Evolutionary conservation across 305 asterid species (phyloP), one percentile per base, ranked within the genome.

Genomic region (Solanum hybrid): DNA sequence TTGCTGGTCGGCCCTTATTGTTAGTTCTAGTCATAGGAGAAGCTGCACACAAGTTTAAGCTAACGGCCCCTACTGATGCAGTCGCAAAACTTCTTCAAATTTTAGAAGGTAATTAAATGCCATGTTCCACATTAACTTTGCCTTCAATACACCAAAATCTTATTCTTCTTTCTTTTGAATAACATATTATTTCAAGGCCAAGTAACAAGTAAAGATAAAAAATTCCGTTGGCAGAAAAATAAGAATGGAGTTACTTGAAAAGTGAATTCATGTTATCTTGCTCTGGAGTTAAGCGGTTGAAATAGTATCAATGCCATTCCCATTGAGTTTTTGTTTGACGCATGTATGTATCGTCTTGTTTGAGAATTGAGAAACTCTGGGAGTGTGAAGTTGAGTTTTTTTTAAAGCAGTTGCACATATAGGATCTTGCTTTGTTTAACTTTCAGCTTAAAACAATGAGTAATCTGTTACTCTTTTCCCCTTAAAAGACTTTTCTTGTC

Each of bases 61-160:
- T 18, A 57, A 6, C 9, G 10, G 9, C 69, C n/a, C 69, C 24
- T 18, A 57, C 24, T 18, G 69, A 57, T 57, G 2, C 69, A 57
- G 69, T 20, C 24, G 8, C 24, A 57, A 7, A 18, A 57, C 5
- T 57, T 18, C 24, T 57, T 57, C 1, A 20, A 1, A 57, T 57
- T 57, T 57, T 57, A 7, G n/a, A 57, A 57, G 90, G 6, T 90
- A 96, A 2, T 91, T 96, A 93, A 98, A 96, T 88, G 89, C 94
- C 61, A 92, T 97, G 22, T 95, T 57, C 4, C 67, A 57, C n/a
- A 57, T 95, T 90, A 88, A 92, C 42, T 97, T 93, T 97, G 93
- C 95, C 95, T 82, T 93, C 94, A 33, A 34, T 33, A 34, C 3
- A 77, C 46, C 83, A 77, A 77, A 77, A 36, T 22, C 11, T 11